Evolutionary conservation across 441 rosid genomes (phyloP).

Genomic region (Arabidopsis hybrid): DNA sequence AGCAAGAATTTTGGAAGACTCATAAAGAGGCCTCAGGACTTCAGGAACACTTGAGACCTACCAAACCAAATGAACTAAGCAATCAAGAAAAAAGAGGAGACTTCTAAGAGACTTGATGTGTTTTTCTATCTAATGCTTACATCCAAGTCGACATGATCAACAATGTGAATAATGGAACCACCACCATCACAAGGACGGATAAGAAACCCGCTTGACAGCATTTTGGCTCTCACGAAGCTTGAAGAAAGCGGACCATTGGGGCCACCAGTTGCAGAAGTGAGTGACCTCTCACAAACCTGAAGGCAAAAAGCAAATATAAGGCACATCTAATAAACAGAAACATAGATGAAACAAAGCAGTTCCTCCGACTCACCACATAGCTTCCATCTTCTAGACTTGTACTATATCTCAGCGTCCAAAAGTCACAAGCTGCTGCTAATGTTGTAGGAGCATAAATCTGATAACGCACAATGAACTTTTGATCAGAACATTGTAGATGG

Average conservation of each 20-base stretch:
- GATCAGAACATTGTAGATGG: neutral
- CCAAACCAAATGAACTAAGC: constrained; percentile 53
- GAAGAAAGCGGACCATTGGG: constrained; percentile 80
- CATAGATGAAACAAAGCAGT: neutral
- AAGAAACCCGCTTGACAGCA: constrained; percentile 92
- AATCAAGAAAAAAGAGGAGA: neutral
- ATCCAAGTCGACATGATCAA: constrained; percentile 92
- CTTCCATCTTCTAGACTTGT: constrained; percentile 94
- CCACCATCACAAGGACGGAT: constrained; percentile 98
- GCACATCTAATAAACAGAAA: neutral
- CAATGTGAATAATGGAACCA: constrained; percentile 93
- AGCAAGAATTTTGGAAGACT: constrained; percentile 89
- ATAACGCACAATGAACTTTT: constrained; percentile 2
- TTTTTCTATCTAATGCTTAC: constrained; percentile 51
- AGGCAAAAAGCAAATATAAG: constrained; percentile 6
- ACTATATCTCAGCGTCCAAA: constrained; percentile 94
- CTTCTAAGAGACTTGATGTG: constrained; percentile 1
- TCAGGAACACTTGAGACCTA: constrained; percentile 98
- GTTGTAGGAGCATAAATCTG: constrained; percentile 98
- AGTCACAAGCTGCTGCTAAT: constrained; percentile 97
- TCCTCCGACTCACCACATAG: constrained; percentile 64
- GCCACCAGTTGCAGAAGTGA: constrained; percentile 85
- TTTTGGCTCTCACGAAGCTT: constrained; percentile 85
- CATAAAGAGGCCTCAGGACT: constrained; percentile 92
- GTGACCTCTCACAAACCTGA: constrained; percentile 93